Evolutionary conservation across 371 early-diverging fungal genomes (phyloP).

Genomic region (Phascolomyces articulosus): DNA sequence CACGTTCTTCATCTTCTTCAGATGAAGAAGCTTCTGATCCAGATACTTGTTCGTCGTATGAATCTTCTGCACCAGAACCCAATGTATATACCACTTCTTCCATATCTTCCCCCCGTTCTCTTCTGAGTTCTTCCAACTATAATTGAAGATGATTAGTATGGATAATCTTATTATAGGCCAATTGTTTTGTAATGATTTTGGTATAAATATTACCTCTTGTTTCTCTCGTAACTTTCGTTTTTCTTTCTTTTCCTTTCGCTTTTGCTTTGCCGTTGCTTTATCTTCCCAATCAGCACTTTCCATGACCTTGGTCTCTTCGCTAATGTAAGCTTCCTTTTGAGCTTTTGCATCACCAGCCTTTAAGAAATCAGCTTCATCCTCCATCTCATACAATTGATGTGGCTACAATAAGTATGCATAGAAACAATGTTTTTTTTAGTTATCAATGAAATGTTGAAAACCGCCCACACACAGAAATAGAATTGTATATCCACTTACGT

Average conservation of each 20-base stretch:
- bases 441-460: too few relatives aligned
- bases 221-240: slow-evolving; percentile 68
- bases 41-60: slow-evolving; percentile 16
- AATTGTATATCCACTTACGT: slow-evolving; percentile 40
- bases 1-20: slow-evolving; percentile 19
- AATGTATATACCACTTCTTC: slow-evolving; percentile 12
- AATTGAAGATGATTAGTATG: slow-evolving; percentile 7
- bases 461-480: neutral
- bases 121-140: slow-evolving; percentile 29
- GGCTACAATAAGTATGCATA: slow-evolving; percentile 37
- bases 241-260: slow-evolving; percentile 72
- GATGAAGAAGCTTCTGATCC: slow-evolving; percentile 12
- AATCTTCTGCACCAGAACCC: slow-evolving; percentile 20
- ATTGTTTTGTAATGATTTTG: neutral
- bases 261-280: slow-evolving; percentile 69
- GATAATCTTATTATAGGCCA: too few relatives aligned
- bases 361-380: slow-evolving; percentile 80
- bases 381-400: slow-evolving; percentile 75
- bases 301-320: slow-evolving; percentile 64
- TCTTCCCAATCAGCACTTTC: slow-evolving; percentile 76
- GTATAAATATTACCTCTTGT: slow-evolving; percentile 11
- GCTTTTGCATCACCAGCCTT: slow-evolving; percentile 68
- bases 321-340: slow-evolving; percentile 71
- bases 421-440: too few relatives aligned
- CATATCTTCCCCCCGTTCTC: slow-evolving; percentile 26